Evolutionary conservation across 2,329 filamentous ascomycete species (phyloP).

Genomic region (Exophiala oligosperma): DNA sequence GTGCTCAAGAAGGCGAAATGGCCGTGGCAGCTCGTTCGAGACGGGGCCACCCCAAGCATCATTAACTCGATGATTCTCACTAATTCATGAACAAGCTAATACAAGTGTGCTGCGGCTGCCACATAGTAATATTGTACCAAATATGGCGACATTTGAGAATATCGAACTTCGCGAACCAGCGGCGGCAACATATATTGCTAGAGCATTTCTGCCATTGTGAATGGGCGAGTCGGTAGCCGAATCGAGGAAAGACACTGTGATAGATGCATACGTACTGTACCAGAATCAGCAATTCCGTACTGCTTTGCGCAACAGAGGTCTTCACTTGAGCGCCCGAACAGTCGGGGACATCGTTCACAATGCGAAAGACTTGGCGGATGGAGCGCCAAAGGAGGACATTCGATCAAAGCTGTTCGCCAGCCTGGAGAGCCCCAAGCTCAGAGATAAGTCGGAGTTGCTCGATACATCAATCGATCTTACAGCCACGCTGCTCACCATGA

Average conservation of each 20-base stretch:
- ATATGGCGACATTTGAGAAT: neutral
- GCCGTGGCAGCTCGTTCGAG: neutral
- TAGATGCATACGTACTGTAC: neutral
- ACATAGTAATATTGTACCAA: neutral
- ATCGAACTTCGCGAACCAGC: neutral
- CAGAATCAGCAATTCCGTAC: neutral
- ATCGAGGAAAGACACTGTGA: neutral
- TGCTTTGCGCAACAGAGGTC: neutral
- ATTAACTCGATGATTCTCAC: neutral
- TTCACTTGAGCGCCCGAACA: neutral
- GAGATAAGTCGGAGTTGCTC: neutral
- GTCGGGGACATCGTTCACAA: neutral
- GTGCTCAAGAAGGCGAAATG: neutral
- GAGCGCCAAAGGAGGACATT: neutral
- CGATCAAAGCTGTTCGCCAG: neutral
- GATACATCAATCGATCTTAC: constrained; percentile 3
- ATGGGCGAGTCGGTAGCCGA: neutral
- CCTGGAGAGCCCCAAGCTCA: neutral
- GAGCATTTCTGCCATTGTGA: neutral
- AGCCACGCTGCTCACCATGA: constrained; percentile 3
- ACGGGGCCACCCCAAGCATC: neutral
- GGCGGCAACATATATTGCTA: neutral
- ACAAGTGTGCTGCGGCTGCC: too few relatives aligned
- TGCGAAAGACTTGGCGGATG: neutral
- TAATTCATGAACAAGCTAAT: too few relatives aligned